These are phyloP conservation scores for Aspergillus udagawae DNA, from an alignment of 2,329 filamentous ascomycete genomes.

Conservation along the genomic window DNA sequence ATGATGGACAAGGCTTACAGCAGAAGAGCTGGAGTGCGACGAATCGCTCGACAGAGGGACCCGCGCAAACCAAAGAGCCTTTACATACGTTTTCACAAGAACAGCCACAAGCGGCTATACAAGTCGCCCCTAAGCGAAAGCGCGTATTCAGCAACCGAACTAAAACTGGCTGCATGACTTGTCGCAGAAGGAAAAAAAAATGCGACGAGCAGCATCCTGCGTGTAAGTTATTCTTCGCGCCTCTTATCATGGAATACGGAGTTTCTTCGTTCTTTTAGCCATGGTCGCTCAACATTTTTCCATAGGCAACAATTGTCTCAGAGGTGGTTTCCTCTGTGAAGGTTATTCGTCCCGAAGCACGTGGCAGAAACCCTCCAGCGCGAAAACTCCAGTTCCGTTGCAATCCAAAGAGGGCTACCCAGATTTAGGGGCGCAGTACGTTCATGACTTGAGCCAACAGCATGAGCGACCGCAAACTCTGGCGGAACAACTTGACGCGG, in stretches of 20 bases:
- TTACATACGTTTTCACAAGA: slow-evolving; percentile 31
- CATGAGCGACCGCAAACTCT: slow-evolving; percentile 37
- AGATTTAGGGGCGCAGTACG: slow-evolving; percentile 35
- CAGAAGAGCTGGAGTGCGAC: slow-evolving; percentile 28
- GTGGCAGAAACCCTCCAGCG: slow-evolving; percentile 73
- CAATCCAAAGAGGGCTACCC: slow-evolving; percentile 71
- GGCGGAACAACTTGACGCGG: slow-evolving; percentile 39
- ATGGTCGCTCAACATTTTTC: slow-evolving; percentile 9
- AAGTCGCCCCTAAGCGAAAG: slow-evolving; percentile 45
- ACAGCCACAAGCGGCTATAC: slow-evolving; percentile 31
- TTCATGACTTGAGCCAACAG: slow-evolving; percentile 34
- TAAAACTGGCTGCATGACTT: slow-evolving; percentile 93
- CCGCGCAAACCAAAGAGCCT: slow-evolving; percentile 30
- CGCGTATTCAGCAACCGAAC: slow-evolving; percentile 82
- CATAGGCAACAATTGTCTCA: slow-evolving; percentile 79
- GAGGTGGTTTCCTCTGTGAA: slow-evolving; percentile 84
- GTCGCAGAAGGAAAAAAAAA: slow-evolving; percentile 91
- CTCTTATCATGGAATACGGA: not conserved
- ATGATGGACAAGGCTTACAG: slow-evolving; percentile 25
- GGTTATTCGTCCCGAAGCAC: slow-evolving; percentile 79
- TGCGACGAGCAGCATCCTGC: slow-evolving; percentile 91
- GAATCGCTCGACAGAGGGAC: slow-evolving; percentile 36
- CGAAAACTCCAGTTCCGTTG: slow-evolving; percentile 66
- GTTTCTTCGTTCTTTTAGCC: slow-evolving; percentile 4
- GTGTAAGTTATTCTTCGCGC: slow-evolving; percentile 57